A percentile compares a stretch with the other conserved stretches of the same genome.
Conservation (phyloP, 768 basidiomycete species). For the Suillus decipiens region DNA sequence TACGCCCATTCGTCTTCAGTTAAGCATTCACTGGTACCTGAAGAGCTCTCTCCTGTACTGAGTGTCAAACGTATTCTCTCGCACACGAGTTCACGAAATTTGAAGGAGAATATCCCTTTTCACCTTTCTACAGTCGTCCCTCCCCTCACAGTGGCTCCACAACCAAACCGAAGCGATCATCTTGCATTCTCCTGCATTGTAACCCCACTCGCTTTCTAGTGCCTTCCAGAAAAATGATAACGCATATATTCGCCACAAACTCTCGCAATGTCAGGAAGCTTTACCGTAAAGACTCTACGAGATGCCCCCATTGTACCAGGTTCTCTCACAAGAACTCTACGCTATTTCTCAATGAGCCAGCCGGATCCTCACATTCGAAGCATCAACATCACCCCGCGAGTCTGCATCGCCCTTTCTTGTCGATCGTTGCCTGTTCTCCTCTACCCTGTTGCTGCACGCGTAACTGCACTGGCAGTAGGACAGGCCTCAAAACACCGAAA, state of each 20-base stretch:
- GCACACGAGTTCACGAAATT: conserved; percentile 40
- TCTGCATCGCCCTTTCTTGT: conserved; percentile 20
- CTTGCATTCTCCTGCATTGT: conserved; percentile 28
- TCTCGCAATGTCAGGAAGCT: conserved; percentile 13
- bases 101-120: conserved; percentile 46
- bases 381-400: conserved; percentile 24
- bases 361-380: conserved; percentile 19
- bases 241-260: conserved; percentile 1
- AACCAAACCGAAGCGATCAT: conserved; percentile 29
- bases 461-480: conserved; percentile 9
- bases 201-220: conserved; percentile 43
- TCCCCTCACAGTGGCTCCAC: conserved; percentile 40
- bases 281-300: conserved; percentile 20
- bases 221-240: conserved; percentile 20
- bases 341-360: conserved; percentile 11
- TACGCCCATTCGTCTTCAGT: conserved; percentile 26
- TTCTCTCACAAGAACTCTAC: conserved; percentile 10
- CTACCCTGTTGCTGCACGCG: conserved; percentile 21
- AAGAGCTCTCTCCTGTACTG: conserved; percentile 47
- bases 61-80: conserved; percentile 34
- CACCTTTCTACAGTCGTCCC: conserved; percentile 50
- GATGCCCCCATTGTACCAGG: conserved; percentile 20
- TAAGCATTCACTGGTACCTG: conserved; percentile 26
- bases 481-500: neutral
- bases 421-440: conserved; percentile 25